Conservation (phyloP, 345 rosid species). For the Murraya koenigii region DNA sequence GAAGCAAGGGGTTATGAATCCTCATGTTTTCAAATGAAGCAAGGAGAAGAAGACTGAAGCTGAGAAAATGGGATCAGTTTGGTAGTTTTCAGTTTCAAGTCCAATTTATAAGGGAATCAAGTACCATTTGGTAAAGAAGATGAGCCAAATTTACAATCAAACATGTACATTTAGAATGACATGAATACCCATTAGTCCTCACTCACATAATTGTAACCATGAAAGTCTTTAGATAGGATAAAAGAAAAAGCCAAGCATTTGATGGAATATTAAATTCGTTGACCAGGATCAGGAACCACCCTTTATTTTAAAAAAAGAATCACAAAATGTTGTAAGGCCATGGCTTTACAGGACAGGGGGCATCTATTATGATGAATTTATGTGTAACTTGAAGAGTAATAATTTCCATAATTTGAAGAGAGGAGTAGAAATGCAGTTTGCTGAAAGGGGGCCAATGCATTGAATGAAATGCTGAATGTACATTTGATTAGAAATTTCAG, state of each 20-base stretch:
- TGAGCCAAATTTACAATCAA: conserved; percentile 1
- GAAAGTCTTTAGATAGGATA: background rate
- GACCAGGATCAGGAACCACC: background rate
- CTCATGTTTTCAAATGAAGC: conserved; percentile 19
- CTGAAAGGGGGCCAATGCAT: background rate
- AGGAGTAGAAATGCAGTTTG: background rate
- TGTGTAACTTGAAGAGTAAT: background rate
- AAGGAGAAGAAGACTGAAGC: background rate
- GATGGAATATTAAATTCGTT: background rate
- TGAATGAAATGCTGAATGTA: background rate
- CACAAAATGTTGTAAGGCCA: background rate
- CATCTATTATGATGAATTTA: background rate
- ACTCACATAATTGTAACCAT: background rate
- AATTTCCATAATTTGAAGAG: background rate
- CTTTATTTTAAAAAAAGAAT: background rate
- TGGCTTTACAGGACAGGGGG: background rate
- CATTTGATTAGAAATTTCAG: background rate
- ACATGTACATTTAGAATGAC: background rate
- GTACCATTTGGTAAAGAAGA: too few species aligned
- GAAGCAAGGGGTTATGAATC: conserved; percentile 12
- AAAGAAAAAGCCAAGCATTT: background rate
- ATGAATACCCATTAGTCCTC: background rate
- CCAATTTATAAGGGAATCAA: conserved; percentile 20
- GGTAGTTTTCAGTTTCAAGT: background rate
- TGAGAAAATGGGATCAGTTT: background rate